Base-by-base conservation (phyloP, 139 green algal genomes). In the Mesotaenium endlicherianum region DNA sequence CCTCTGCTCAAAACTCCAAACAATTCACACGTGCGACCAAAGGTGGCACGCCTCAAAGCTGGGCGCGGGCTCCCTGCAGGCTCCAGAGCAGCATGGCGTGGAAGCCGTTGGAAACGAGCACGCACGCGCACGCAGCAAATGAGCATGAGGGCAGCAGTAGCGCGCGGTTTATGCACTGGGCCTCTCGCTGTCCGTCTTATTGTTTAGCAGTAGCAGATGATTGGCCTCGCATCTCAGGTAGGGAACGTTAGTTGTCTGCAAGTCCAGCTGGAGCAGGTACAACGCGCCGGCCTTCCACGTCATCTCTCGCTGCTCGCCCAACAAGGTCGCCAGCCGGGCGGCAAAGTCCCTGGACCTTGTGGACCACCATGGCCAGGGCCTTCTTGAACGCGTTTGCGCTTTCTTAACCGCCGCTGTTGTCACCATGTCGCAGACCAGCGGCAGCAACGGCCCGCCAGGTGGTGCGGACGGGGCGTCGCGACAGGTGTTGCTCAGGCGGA, bases 191-290 rank as follows among this genome's bases (percentile, higher is more conserved):
- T n/a, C n/a, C n/a, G n/a, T n/a, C n/a, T n/a, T n/a, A n/a, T n/a
- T n/a, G n/a, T n/a, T n/a, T n/a, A n/a, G n/a, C n/a, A n/a, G n/a
- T n/a, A n/a, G n/a, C n/a, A n/a, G n/a, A n/a, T n/a, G n/a, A n/a
- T n/a, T n/a, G n/a, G n/a, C n/a, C n/a, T n/a, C n/a, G n/a, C n/a
- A n/a, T n/a, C n/a, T n/a, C n/a, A 84, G 53, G 14, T 78, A 40
- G 0, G 77, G 6, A 38, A 84, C 53, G 39, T 84, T 84, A 30
- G 50, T 44, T 31, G n/a, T 57, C 17, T 55, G n/a, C n/a, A 20
- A 17, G 31, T 74, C 57, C 3, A 84, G 77, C 6, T 26, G 39
- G n/a, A 77, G 77, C 42, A 84, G 68, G 47, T 84, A 84, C 36
- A 53, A 77, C 2, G 47, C 78, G 57, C 77, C 77, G 47, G 26